Base-by-base conservation (phyloP, 2,329 filamentous ascomycete species). In the Nectriaceae sp. region DNA sequence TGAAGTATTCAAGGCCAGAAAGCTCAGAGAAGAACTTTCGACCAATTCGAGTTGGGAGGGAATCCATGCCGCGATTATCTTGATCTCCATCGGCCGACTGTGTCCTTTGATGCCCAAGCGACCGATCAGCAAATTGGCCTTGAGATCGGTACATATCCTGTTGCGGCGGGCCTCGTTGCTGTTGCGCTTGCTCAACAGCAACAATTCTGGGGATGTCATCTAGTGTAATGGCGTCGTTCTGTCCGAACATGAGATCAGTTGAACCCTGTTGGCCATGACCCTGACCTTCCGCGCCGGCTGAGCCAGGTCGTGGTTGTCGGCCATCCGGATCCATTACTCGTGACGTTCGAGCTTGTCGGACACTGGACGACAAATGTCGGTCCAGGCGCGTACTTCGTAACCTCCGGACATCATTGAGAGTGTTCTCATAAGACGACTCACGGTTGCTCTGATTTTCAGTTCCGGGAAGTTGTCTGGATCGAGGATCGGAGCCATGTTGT, bases 161-260 rank as follows among this genome's bases (percentile, higher is more conserved):
- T 29, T 60, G 60, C 18, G 38, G 38, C 5, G 58, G 58, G 16
- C 42, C 43, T 44, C 88, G 87, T 52, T 85, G 88, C 63, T 90
- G 90, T 66, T 96, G 90, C 20, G 93, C 92, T 70, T 97, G 93
- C 68, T 97, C 92, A 13, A 94, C 90, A 26, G 94, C 94, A 36
- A 97, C 92, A 62, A 99, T 96, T 54, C 94, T 83, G 8, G 94
- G 91, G 59, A 99, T 97, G 64, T 99, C 94, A 63, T 99, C 94
- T 47, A 99, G 75, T 1, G 93, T 97, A 53, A 99, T 82, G 20
- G 90, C 90, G 69, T 97, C 92, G 63, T 93, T 88, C 57, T 91
- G 86, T 29, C 90, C 90, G 64, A 99, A 91, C 64, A 92, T 93
- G 59, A 92, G 79, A 60, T 93, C 90, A 15, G 88, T 85, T 24